Evolutionary conservation across 495 filamentous ascomycete species (phyloP).

Genomic region (Alectoria sarmentosa): DNA sequence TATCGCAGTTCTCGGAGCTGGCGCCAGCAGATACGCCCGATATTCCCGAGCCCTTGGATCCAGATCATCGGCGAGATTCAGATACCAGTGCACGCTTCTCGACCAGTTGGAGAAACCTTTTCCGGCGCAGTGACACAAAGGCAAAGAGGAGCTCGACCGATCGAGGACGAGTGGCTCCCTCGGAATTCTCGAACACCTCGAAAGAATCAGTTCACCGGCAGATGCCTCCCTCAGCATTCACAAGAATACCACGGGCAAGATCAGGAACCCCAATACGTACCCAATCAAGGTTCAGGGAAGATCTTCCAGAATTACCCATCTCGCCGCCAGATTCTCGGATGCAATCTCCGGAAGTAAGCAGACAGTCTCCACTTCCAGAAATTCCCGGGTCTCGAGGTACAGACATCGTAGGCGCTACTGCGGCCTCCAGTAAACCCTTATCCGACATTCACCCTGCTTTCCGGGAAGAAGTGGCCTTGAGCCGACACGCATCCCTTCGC

Average conservation of each 20-base stretch:
- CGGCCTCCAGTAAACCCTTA: slow-evolving; percentile 12
- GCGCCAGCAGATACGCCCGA: slow-evolving; percentile 40
- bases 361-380: slow-evolving; percentile 21
- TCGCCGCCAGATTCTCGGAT: slow-evolving; percentile 75
- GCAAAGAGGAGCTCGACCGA: slow-evolving; percentile 53
- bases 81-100: slow-evolving; percentile 40
- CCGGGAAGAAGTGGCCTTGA: slow-evolving; percentile 27
- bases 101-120: slow-evolving; percentile 59
- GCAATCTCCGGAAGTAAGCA: slow-evolving; percentile 56
- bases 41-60: slow-evolving; percentile 36
- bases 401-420: slow-evolving; percentile 12
- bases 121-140: slow-evolving; percentile 56
- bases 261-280: slow-evolving; percentile 62
- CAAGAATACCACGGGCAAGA: slow-evolving; percentile 29
- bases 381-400: slow-evolving; percentile 23
- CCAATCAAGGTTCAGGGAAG: slow-evolving; percentile 88
- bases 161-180: slow-evolving; percentile 42
- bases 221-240: slow-evolving; percentile 40
- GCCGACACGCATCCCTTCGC: slow-evolving; percentile 26
- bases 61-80: slow-evolving; percentile 39
- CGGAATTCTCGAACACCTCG: slow-evolving; percentile 75
- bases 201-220: slow-evolving; percentile 62
- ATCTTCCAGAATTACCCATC: slow-evolving; percentile 75
- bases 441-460: slow-evolving; percentile 29
- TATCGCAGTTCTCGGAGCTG: slow-evolving; percentile 49